Evolutionary conservation across 2,329 filamentous ascomycete genomes (phyloP).

Genomic region (Dendryphion nanum): DNA sequence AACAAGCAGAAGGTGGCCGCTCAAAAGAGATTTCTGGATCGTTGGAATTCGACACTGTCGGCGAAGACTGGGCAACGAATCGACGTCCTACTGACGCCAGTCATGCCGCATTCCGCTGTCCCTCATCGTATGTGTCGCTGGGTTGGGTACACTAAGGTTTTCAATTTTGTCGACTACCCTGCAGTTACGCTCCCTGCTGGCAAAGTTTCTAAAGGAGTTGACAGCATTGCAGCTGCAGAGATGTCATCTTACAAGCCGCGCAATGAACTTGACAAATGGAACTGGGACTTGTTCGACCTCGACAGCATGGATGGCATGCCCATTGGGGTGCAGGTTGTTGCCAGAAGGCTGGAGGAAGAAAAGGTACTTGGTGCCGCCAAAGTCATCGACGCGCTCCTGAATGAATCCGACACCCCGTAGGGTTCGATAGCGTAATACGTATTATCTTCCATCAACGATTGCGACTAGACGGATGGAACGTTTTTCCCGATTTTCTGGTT

Average conservation of each 20-base stretch:
- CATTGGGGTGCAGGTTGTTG: conserved; percentile 37
- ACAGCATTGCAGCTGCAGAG: conserved; percentile 31
- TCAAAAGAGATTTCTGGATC: conserved; percentile 58
- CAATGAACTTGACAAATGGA: conserved; percentile 54
- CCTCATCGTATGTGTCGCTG: conserved; percentile 47
- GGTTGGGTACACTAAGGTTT: conserved; percentile 62
- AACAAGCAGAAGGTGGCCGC: conserved; percentile 56
- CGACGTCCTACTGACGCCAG: conserved; percentile 58
- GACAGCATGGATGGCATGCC: conserved; percentile 38
- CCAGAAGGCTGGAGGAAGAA: conserved; percentile 37
- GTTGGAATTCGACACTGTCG: conserved; percentile 54
- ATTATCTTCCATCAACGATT: not conserved
- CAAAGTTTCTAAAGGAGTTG: conserved; percentile 42
- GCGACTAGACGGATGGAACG: not conserved
- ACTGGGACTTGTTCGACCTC: conserved; percentile 42
- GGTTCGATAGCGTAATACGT: not conserved
- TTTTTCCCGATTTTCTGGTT: not conserved
- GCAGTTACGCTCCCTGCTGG: conserved; percentile 58
- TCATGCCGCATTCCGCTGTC: conserved; percentile 60
- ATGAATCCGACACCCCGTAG: not conserved
- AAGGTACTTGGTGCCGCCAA: conserved; percentile 38
- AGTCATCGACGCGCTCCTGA: conserved; percentile 20
- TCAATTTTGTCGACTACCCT: conserved; percentile 63
- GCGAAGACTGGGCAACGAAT: conserved; percentile 46
- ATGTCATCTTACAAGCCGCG: conserved; percentile 42